phyloP scores from a whole-genome alignment of 352 stramenopile species.

The Globisporangium spinosum region DNA sequence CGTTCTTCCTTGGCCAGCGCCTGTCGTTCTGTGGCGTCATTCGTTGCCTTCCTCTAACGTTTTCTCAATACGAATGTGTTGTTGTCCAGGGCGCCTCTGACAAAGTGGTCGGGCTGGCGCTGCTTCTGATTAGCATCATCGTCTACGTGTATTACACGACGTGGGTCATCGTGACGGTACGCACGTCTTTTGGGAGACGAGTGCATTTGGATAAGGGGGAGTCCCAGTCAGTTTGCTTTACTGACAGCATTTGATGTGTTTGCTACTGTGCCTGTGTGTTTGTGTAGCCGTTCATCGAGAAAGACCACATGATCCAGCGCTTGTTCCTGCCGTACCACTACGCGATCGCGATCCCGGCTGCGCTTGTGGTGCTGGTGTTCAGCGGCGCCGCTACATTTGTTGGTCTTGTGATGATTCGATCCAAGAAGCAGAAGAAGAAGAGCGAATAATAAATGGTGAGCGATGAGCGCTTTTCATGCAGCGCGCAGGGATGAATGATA shows the following conservation, averaged over 20 bases:
- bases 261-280: slow-evolving; percentile 2
- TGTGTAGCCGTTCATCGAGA: slow-evolving; percentile 83
- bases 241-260: not conserved
- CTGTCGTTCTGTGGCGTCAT: not conserved
- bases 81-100: slow-evolving; percentile 56
- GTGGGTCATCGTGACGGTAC: slow-evolving; percentile 89
- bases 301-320: slow-evolving; percentile 67
- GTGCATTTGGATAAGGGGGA: not conserved
- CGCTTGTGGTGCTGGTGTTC: slow-evolving; percentile 86
- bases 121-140: slow-evolving; percentile 76
- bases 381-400: slow-evolving; percentile 83
- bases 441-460: slow-evolving; percentile 5
- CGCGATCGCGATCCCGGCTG: slow-evolving; percentile 82
- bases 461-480: not conserved
- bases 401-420: slow-evolving; percentile 87
- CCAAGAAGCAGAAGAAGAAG: slow-evolving; percentile 73
- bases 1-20: not conserved
- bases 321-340: slow-evolving; percentile 89
- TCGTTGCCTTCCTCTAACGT: not conserved
- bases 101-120: slow-evolving; percentile 66
- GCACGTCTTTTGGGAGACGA: not conserved
- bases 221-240: not conserved
- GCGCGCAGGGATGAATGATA: not conserved
- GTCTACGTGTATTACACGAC: slow-evolving; percentile 91
- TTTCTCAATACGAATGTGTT: not conserved